Percentiles rank a stretch among this genome's conserved stretches.
phyloP scores from a whole-genome alignment of 371 early-diverging fungal genomes.

The Rhizopus stolonifer region DNA sequence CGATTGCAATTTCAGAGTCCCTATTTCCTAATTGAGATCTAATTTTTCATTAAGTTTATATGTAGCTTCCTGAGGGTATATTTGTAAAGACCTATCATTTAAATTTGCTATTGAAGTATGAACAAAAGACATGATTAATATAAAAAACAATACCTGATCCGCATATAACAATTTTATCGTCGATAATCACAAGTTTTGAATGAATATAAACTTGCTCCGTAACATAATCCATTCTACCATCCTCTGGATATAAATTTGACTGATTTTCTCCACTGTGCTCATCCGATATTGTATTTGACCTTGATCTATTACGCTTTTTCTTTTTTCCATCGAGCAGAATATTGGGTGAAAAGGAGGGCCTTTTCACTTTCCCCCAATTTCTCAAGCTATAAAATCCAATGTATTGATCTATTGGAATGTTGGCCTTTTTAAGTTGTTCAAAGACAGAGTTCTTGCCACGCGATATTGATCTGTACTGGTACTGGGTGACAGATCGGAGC shows the following conservation, averaged over 20 bases:
- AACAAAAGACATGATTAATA: not conserved
- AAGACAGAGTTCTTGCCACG: conserved; percentile 76
- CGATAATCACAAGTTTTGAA: conserved; percentile 84
- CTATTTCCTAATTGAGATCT: conserved; percentile 88
- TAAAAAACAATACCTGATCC: conserved; percentile 47
- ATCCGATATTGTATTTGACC: not conserved
- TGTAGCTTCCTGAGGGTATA: not conserved
- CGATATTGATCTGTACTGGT: conserved; percentile 79
- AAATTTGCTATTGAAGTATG: conserved; percentile 34
- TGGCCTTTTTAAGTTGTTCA: conserved; percentile 56
- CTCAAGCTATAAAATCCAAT: conserved; percentile 79
- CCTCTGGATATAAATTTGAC: conserved; percentile 4
- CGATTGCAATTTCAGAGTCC: conserved; percentile 87
- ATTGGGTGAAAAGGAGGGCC: not conserved
- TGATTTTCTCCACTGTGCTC: not conserved
- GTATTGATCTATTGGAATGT: conserved; percentile 70
- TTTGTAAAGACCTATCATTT: conserved; percentile 37
- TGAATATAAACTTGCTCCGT: conserved; percentile 87
- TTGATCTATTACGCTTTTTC: not conserved
- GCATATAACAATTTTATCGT: conserved; percentile 69
- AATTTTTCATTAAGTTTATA: not conserved
- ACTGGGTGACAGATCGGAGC: conserved; percentile 65
- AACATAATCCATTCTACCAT: conserved; percentile 39
- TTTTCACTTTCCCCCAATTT: conserved; percentile 58
- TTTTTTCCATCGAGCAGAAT: not conserved